Base-by-base conservation (phyloP, 2,329 filamentous ascomycete species). In the Aspergillus bombycis region DNA sequence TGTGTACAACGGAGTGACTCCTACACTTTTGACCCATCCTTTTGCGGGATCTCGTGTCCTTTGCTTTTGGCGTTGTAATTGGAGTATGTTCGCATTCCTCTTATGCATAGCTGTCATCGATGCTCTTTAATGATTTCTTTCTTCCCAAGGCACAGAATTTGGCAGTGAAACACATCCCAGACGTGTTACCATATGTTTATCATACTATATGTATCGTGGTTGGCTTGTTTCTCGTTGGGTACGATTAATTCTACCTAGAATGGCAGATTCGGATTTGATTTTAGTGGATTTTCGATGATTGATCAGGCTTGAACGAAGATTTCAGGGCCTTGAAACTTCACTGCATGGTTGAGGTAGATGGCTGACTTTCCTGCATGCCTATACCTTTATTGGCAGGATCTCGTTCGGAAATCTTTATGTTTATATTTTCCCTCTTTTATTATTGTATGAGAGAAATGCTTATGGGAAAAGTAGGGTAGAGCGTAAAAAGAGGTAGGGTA, bases 1-100 rank as follows among this genome's bases (percentile, higher is more conserved):
- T 65, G 32, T 62, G 50, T 60, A 48, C 57, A 38, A 46, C 50
- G 21, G 38, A 41, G 45, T 41, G 36, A 30, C 54, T 52, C 41
- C 34, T 34, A 4, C 48, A 52, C 32, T 21, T 55, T 38, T 54
- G 11, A 16, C 12, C 32, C 52, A 26, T 26, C 52, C 2, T 55
- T 23, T 23, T 55, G 11, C 14, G 11, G 12, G 7, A 32, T 23
- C 9, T 23, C 21, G 38, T 55, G 3, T 38, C 30, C 19, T 36
- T 36, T 30, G 19, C n/a, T 16, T 26, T 21, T 38, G 26, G 34
- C 12, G 30, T 38, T 38, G 52, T 55, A 30, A 36, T 34, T 28
- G 32, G 52, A 21, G 30, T 56, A 57, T 61, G 12, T 48, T 57
- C 26, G 32, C 32, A 32, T 26, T 53, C 3, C n/a, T 45, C n/a